phyloP scores from a whole-genome alignment of 2,329 filamentous ascomycete species.

The Scedosporium minutisporum region DNA sequence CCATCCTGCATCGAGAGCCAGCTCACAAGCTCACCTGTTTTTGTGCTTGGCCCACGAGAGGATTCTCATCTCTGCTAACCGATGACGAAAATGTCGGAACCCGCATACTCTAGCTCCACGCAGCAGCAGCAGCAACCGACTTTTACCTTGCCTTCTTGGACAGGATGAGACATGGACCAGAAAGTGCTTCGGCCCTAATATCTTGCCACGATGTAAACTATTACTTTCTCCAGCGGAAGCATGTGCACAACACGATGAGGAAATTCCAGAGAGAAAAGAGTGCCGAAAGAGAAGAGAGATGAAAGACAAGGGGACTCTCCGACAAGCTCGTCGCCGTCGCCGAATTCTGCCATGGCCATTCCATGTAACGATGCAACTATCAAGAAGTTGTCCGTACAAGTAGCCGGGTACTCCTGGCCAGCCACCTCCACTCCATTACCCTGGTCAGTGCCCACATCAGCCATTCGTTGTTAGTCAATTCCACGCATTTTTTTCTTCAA shows the following conservation, averaged over 20 bases:
- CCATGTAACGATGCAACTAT: neutral
- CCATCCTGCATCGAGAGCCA: neutral
- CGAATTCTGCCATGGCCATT: neutral
- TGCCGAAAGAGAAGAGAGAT: too few relatives aligned
- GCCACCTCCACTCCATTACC: neutral
- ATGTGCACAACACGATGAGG: too few relatives aligned
- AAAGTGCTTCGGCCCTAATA: neutral
- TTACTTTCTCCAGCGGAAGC: neutral
- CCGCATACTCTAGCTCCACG: neutral
- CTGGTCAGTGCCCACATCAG: neutral
- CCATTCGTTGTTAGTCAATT: neutral
- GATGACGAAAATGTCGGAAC: too few relatives aligned
- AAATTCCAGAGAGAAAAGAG: too few relatives aligned
- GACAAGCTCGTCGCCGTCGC: neutral
- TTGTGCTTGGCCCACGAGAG: too few relatives aligned
- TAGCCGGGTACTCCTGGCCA: neutral
- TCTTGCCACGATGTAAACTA: neutral
- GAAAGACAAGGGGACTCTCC: too few relatives aligned
- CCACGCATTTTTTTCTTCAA: neutral
- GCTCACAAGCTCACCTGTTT: neutral
- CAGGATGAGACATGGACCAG: neutral
- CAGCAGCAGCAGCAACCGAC: neutral
- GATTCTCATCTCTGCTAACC: too few relatives aligned
- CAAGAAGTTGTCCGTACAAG: neutral
- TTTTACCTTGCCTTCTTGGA: neutral